Conservation (phyloP, 148 eudicot genomes). For the Chenopodium suecicum region DNA sequence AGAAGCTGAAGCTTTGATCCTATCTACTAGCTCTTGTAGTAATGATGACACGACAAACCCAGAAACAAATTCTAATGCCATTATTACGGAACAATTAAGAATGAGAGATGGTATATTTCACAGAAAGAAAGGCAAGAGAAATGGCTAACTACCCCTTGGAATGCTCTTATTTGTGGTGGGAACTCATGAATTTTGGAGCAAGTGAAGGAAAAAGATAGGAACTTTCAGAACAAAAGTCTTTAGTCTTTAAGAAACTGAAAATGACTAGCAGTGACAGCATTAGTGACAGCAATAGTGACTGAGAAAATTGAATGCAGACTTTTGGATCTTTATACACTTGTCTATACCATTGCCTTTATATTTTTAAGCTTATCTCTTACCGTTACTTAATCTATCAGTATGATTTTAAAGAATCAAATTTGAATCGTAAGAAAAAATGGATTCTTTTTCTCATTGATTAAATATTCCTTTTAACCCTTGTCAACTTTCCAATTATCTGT, state of each 20-base stretch:
- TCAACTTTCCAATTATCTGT: too few species aligned
- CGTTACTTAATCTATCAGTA: too few species aligned
- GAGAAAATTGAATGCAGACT: background rate
- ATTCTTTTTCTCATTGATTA: too few species aligned
- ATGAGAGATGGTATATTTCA: too few species aligned
- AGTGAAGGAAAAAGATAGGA: background rate
- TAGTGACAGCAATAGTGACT: background rate
- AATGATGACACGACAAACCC: constrained; percentile 19
- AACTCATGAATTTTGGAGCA: background rate
- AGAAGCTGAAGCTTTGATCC: constrained; percentile 15
- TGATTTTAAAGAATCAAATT: too few species aligned
- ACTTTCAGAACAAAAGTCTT: background rate
- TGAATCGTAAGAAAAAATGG: too few species aligned
- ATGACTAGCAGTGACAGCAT: background rate
- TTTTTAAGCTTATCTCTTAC: too few species aligned
- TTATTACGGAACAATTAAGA: background rate
- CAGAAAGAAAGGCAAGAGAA: background rate
- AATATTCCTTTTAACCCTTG: too few species aligned
- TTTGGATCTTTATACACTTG: background rate
- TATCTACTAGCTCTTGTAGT: constrained; percentile 21
- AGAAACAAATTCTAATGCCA: constrained; percentile 24
- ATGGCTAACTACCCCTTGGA: background rate
- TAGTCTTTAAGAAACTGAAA: background rate
- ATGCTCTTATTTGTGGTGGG: background rate
- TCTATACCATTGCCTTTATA: background rate